Evolutionary conservation across 108 stramenopile species (phyloP).

Genomic region (Conticribra weissflogii): DNA sequence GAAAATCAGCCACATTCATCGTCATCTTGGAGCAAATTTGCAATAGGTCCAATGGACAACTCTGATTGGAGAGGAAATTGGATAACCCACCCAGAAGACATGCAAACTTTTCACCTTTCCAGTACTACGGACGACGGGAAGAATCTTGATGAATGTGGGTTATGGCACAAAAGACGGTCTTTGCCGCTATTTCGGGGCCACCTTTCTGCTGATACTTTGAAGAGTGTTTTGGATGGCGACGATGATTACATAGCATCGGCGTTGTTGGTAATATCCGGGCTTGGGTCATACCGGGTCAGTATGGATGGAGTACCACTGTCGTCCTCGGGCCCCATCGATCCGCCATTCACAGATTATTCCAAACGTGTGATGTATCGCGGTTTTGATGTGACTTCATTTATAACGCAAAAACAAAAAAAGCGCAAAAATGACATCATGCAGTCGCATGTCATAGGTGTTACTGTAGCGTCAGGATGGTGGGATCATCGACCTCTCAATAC

Average conservation of each 20-base stretch:
- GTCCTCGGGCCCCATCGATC: slow-evolving; percentile 41
- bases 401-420: background rate
- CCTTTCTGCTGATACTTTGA: slow-evolving; percentile 4
- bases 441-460: slow-evolving; percentile 29
- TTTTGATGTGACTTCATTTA: slow-evolving; percentile 46
- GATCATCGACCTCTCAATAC: slow-evolving; percentile 35
- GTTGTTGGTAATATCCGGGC: slow-evolving; percentile 36
- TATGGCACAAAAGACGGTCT: slow-evolving; percentile 22
- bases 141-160: background rate
- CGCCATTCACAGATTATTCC: slow-evolving; percentile 47
- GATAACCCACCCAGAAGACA: slow-evolving; percentile 35
- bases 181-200: slow-evolving; percentile 30
- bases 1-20: too few relatives aligned
- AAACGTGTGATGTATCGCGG: slow-evolving; percentile 50
- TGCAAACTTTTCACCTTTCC: slow-evolving; percentile 22
- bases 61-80: slow-evolving; percentile 38
- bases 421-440: background rate
- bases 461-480: slow-evolving; percentile 51
- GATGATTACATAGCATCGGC: slow-evolving; percentile 21
- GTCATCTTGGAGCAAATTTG: slow-evolving; percentile 18
- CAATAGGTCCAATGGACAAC: slow-evolving; percentile 15
- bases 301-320: slow-evolving; percentile 49
- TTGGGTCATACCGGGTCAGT: slow-evolving; percentile 43
- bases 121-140: background rate
- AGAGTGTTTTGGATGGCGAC: slow-evolving; percentile 4